A percentile compares a stretch with the other conserved stretches of the same genome.
Conservation (phyloP, 345 rosid species). For the Syzygium grande region DNA sequence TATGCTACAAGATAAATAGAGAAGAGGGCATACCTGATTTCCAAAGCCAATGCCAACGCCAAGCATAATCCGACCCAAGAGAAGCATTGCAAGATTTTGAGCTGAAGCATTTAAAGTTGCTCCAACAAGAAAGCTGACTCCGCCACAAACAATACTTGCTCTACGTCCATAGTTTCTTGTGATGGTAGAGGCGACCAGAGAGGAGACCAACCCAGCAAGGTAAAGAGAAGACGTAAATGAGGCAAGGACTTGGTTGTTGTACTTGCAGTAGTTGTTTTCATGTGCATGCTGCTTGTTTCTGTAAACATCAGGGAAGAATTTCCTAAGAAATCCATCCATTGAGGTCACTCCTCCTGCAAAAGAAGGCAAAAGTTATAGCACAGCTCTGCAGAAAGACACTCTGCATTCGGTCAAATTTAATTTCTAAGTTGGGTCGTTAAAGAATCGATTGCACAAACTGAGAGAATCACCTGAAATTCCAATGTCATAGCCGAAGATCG, state of each 20-base stretch:
- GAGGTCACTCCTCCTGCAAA: constrained; percentile 82
- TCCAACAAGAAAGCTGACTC: constrained; percentile 68
- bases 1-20: neutral
- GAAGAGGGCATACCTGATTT: constrained; percentile 52
- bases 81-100: constrained; percentile 63
- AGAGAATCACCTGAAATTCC: constrained; percentile 65
- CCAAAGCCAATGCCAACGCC: constrained; percentile 97
- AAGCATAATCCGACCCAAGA: constrained; percentile 75
- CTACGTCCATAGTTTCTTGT: constrained; percentile 78
- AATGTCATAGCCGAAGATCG: constrained; percentile 86
- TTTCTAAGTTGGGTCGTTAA: neutral
- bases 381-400: neutral
- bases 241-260: constrained; percentile 64
- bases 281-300: constrained; percentile 58
- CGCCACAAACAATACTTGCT: constrained; percentile 77
- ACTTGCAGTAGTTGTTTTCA: constrained; percentile 95
- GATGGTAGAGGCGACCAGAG: constrained; percentile 71
- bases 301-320: constrained; percentile 64
- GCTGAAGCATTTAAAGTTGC: constrained; percentile 70
- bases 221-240: constrained; percentile 88
- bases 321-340: constrained; percentile 65
- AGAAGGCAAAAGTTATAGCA: neutral
- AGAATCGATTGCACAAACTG: neutral
- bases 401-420: neutral
- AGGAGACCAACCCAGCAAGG: constrained; percentile 79